A percentile compares a stretch with the other conserved stretches of the same genome.
Evolutionary conservation across 345 rosid genomes (phyloP).

Genomic region (Conringia planisiliqua): DNA sequence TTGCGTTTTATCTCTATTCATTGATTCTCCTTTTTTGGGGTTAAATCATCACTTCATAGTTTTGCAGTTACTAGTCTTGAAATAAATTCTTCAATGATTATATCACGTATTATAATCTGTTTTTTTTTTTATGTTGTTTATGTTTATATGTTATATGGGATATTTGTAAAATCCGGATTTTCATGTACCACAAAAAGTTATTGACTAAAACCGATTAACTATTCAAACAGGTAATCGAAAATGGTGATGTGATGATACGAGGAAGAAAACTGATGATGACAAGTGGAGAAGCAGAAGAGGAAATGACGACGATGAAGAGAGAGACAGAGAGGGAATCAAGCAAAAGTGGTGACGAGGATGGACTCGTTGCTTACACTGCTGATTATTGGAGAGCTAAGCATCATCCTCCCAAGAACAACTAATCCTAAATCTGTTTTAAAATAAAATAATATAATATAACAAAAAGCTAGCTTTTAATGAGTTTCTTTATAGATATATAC

Average conservation of each 20-base stretch:
- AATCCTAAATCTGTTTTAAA: background rate
- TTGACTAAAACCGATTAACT: background rate
- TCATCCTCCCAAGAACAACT: conserved; percentile 77
- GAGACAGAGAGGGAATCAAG: conserved; percentile 6
- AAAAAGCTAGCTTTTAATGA: background rate
- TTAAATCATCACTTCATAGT: background rate
- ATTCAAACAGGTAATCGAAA: background rate
- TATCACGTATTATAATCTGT: background rate
- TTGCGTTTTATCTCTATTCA: background rate
- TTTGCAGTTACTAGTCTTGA: background rate
- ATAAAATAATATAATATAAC: background rate
- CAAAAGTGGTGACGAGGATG: conserved; percentile 36
- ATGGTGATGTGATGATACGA: background rate
- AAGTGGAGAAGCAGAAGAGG: conserved; percentile 1
- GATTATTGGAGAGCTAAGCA: conserved; percentile 73
- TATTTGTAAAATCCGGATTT: background rate
- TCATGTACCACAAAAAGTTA: background rate
- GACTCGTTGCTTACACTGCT: conserved; percentile 56
- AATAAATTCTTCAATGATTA: background rate
- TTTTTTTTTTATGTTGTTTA: background rate
- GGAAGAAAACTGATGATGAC: conserved; percentile 24
- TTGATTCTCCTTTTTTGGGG: background rate
- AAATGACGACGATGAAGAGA: background rate
- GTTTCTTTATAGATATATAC: background rate
- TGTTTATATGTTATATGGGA: background rate